phyloP scores from a whole-genome alignment of 2,329 filamentous ascomycete genomes.

The Intubia oerlemansii region DNA sequence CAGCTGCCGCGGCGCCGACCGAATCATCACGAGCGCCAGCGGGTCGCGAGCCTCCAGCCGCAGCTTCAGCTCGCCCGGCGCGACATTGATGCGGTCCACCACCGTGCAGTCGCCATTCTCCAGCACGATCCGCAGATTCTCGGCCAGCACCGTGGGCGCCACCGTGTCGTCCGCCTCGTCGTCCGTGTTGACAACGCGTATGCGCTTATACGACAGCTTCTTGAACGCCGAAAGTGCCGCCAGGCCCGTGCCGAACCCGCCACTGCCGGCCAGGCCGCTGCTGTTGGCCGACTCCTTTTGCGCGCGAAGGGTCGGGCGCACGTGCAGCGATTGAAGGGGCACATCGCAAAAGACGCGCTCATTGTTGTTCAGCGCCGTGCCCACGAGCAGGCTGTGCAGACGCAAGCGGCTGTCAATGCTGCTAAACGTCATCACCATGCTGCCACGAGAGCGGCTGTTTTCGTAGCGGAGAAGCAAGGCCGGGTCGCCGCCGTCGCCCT shows the following conservation, averaged over 20 bases:
- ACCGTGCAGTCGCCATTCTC: constrained; percentile 58
- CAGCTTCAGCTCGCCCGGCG: constrained; percentile 49
- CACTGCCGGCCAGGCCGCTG: no score
- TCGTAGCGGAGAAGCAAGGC: constrained; percentile 51
- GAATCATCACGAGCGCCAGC: constrained; percentile 42
- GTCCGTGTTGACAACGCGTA: constrained; percentile 52
- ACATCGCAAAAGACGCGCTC: constrained; percentile 55
- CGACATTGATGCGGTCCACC: constrained; percentile 67
- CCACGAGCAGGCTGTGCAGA: constrained; percentile 53
- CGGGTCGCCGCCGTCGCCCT: constrained; percentile 47
- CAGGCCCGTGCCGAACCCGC: background rate
- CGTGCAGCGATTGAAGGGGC: constrained; percentile 34
- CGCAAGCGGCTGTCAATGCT: constrained; percentile 48
- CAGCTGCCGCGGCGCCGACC: constrained; percentile 46
- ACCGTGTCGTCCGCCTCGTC: constrained; percentile 34
- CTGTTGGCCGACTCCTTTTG: constrained; percentile 23
- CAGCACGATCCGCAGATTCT: constrained; percentile 53
- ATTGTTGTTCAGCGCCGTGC: constrained; percentile 42
- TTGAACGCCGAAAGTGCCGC: constrained; percentile 25
- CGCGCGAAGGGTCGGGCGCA: constrained; percentile 14
- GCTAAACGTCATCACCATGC: constrained; percentile 58
- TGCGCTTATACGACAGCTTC: constrained; percentile 40
- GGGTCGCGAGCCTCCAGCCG: constrained; percentile 40
- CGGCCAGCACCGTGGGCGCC: constrained; percentile 50
- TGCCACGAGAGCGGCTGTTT: constrained; percentile 41